Conservation (phyloP, 148 eudicot species). For the Silene conica region DNA sequence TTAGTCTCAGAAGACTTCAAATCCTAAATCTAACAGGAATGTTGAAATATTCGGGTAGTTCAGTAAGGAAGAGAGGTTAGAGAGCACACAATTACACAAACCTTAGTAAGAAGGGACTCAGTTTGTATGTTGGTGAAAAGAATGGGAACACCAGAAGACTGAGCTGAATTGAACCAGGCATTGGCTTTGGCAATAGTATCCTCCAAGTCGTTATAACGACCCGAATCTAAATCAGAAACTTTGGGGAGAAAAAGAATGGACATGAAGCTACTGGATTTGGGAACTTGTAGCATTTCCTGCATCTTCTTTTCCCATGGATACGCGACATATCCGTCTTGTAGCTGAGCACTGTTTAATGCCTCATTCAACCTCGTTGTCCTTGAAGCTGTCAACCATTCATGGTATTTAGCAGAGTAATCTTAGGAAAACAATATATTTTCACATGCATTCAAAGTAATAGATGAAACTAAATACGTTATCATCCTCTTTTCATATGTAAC, state of each 20-base stretch:
- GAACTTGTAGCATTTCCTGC: conserved; percentile 55
- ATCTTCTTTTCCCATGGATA: conserved; percentile 83
- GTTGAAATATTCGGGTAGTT: not conserved
- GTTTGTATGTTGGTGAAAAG: conserved; percentile 70
- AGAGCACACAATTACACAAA: too few species aligned
- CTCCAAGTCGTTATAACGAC: conserved; percentile 59
- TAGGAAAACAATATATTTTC: too few species aligned
- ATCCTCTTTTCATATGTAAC: too few species aligned
- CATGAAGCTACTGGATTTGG: conserved; percentile 65
- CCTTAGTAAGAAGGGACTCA: conserved; percentile 90
- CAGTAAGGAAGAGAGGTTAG: not conserved
- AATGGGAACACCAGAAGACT: conserved; percentile 63
- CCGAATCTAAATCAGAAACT: conserved; percentile 38
- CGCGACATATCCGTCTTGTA: conserved; percentile 61
- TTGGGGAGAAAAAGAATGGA: conserved; percentile 74
- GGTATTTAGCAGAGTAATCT: not conserved
- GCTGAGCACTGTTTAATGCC: conserved; percentile 45
- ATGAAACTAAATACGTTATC: too few species aligned
- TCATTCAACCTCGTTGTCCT: conserved; percentile 58
- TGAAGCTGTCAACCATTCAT: conserved; percentile 38
- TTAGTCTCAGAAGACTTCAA: too few species aligned
- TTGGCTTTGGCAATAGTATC: conserved; percentile 83
- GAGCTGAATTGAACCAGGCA: conserved; percentile 73
- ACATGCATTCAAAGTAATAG: too few species aligned
- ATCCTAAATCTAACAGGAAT: too few species aligned